These are phyloP conservation scores for Auricularia sp. DNA, from an alignment of 768 basidiomycete genomes.

Conservation along the genomic window DNA sequence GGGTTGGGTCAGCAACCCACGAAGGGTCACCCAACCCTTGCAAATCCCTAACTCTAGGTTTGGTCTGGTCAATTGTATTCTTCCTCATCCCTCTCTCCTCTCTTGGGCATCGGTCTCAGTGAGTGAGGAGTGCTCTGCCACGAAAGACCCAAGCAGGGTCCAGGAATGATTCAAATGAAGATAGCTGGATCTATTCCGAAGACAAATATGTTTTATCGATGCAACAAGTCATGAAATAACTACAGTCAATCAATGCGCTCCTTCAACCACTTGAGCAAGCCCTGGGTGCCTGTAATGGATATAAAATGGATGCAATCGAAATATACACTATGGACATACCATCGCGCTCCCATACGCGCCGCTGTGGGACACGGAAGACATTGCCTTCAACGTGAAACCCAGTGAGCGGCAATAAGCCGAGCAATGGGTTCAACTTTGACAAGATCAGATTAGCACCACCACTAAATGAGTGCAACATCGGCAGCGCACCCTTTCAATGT, in stretches of 20 bases:
- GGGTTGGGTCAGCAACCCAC: no score
- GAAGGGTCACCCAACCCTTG: no score
- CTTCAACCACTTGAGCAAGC: slow-evolving; percentile 66
- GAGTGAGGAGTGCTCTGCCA: no score
- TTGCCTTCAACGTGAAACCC: not conserved
- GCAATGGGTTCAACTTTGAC: not conserved
- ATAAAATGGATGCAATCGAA: not conserved
- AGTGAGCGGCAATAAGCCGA: slow-evolving; percentile 8
- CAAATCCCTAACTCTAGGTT: no score
- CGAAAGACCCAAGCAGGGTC: no score
- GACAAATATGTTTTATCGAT: no score
- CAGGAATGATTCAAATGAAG: no score
- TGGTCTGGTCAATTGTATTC: no score
- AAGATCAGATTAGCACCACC: not conserved
- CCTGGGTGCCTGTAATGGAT: slow-evolving; percentile 46
- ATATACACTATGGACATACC: slow-evolving; percentile 19
- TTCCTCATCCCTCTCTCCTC: no score
- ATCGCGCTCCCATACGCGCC: slow-evolving; percentile 79
- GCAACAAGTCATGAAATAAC: no score
- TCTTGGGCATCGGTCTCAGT: no score
- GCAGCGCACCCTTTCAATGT: slow-evolving; percentile 56
- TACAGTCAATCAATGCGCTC: slow-evolving; percentile 30
- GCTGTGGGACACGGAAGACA: slow-evolving; percentile 73
- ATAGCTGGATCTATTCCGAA: no score
- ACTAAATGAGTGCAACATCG: slow-evolving; percentile 23